phyloP scores from a whole-genome alignment of 2,329 filamentous ascomycete genomes.

The Fusarium guadeloupense region DNA sequence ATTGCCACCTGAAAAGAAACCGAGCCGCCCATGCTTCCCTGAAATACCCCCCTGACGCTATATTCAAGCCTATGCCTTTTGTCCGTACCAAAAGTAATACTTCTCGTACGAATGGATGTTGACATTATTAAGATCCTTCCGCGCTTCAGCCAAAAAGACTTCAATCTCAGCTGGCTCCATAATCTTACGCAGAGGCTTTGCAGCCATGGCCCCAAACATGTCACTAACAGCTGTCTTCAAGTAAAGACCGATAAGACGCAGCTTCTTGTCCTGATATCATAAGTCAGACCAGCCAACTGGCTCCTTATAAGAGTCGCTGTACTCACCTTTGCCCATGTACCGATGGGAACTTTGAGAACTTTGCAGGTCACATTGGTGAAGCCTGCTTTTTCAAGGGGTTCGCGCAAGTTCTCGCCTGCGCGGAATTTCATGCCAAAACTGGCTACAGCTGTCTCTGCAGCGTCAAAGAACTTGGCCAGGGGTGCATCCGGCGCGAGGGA shows the following conservation, averaged over 20 bases:
- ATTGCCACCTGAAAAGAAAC: no score
- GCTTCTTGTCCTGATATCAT: conserved; percentile 28
- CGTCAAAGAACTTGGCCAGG: conserved; percentile 42
- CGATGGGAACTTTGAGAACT: conserved; percentile 34
- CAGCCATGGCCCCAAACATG: conserved; percentile 41
- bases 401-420: conserved; percentile 23
- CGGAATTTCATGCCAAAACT: conserved; percentile 50
- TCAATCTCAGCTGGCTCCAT: conserved; percentile 31
- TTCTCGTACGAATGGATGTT: conserved; percentile 37
- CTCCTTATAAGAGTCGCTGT: accelerated
- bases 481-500: conserved; percentile 48
- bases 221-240: conserved; percentile 29
- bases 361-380: conserved; percentile 34
- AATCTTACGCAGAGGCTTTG: conserved; percentile 31
- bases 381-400: conserved; percentile 22
- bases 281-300: not conserved
- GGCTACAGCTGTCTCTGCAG: conserved; percentile 26
- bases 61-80: conserved; percentile 12
- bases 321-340: conserved; percentile 33
- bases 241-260: conserved; percentile 31
- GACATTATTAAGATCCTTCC: conserved; percentile 24
- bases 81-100: conserved; percentile 42
- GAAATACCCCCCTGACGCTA: no score
- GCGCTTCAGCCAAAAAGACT: conserved; percentile 22
- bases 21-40: no score